phyloP scores from a whole-genome alignment of 768 basidiomycete species.

The Boletus rufocinnamomeus region DNA sequence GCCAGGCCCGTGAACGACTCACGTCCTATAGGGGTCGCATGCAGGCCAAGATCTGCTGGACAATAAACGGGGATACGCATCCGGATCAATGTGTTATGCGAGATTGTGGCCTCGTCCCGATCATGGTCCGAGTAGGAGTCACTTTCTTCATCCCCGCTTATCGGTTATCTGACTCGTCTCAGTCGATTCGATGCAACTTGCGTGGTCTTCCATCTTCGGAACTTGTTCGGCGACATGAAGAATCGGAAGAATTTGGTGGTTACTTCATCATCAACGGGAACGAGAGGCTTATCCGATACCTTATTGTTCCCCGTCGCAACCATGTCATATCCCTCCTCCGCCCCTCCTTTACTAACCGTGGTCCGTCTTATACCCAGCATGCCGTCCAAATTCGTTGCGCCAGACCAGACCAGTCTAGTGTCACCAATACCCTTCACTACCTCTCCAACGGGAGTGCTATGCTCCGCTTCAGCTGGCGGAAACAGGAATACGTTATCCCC shows the following conservation, averaged over 20 bases:
- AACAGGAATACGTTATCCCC: constrained; percentile 97
- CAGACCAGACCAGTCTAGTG: constrained; percentile 87
- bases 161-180: constrained; percentile 3
- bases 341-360: constrained; percentile 88
- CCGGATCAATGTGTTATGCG: constrained; percentile 64
- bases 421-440: constrained; percentile 97
- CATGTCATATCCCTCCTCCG: constrained; percentile 93
- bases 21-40: constrained; percentile 91
- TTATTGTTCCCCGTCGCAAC: constrained; percentile 93
- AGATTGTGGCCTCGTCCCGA: constrained; percentile 91
- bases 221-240: constrained; percentile 89
- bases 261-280: constrained; percentile 99
- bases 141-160: neutral
- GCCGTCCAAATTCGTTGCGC: constrained; percentile 96
- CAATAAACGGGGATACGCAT: constrained; percentile 64
- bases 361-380: constrained; percentile 91
- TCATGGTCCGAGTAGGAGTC: constrained; percentile 90
- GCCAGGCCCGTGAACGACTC: constrained; percentile 87
- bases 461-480: constrained; percentile 94
- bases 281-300: constrained; percentile 96
- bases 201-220: constrained; percentile 80
- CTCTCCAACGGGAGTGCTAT: constrained; percentile 96
- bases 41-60: constrained; percentile 86
- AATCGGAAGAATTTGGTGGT: constrained; percentile 97
- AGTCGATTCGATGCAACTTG: constrained; percentile 95